Base-by-base conservation (phyloP, 2,329 filamentous ascomycete species). In the Lasiodiplodia gonubiensis region DNA sequence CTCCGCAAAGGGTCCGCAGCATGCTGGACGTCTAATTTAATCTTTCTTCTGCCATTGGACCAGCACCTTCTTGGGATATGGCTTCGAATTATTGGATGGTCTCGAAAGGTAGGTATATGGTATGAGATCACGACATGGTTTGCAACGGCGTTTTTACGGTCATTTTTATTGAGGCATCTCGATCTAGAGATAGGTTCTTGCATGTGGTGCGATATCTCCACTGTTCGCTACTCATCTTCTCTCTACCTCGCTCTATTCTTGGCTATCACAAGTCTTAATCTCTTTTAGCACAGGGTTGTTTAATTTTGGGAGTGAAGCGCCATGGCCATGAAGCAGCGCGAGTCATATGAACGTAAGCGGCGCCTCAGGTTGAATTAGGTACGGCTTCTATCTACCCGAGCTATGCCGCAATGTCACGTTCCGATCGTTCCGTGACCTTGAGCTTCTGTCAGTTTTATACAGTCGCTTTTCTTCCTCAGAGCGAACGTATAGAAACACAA, bases 11-110 rank as follows among this genome's bases (percentile, higher is more conserved):
- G 49, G 67, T 79, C 3, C 74, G 77, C 69, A 80, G 78, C 70
- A 82, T 82, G 80, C 71, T 82, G 71, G 79, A 81, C 74, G 71
- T 81, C 11, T 81, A 69, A 54, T 49, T 6, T 46, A 46, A 14
- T 35, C 30, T 10, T 7, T 51, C 49, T n/a, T 37, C n/a, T 51
- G 7, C 37, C 35, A 4, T 21, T 14, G 12, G 23, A 23, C 8
- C 18, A 18, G 48, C 7, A 11, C 8, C 18, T 46, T 59, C 35
- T 59, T 42, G 37, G 12, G n/a, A 14, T 33, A 3, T 10, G 37
- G 14, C 30, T 61, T 30, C 18, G 52, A 8, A 46, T 59, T 21
- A 18, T 7, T 51, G 7, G 12, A 52, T 51, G 27, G 4, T 21
- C n/a, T 35, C 6, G 46, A 12, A 14, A 23, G 59, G 27, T 39